A percentile compares a stretch with the other conserved stretches of the same genome.
These are phyloP conservation scores for Ampelocalamus luodianensis DNA, from an alignment of 176 grass and related monocot genomes.

Conservation along the genomic window DNA sequence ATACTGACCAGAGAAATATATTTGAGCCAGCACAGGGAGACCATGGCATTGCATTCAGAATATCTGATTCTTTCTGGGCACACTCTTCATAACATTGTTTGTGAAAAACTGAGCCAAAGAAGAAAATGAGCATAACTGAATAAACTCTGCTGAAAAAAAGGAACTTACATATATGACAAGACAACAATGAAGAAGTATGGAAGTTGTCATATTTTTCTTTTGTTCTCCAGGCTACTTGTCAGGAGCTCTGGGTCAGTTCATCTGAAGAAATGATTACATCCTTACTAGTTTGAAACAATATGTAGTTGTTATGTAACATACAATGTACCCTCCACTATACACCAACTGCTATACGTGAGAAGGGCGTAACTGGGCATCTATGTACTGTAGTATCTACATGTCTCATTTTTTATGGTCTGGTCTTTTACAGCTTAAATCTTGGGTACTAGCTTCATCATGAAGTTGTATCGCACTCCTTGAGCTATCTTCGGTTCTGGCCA, in stretches of 20 bases:
- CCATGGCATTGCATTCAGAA: background rate
- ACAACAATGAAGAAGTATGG: background rate
- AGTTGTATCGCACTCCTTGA: conserved; percentile 63
- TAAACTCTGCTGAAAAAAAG: background rate
- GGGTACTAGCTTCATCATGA: conserved; percentile 83
- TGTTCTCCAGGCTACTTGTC: conserved; percentile 4
- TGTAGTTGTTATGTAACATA: conserved; percentile 37
- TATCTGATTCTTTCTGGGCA: background rate
- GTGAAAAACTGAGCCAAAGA: background rate
- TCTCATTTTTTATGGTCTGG: background rate
- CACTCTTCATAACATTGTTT: background rate
- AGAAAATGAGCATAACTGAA: background rate
- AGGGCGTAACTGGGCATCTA: background rate
- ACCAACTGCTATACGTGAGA: conserved; percentile 26
- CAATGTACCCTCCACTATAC: conserved; percentile 42
- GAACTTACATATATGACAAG: background rate
- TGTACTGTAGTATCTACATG: conserved; percentile 33
- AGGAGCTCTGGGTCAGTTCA: conserved; percentile 22
- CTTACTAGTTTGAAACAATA: conserved; percentile 24
- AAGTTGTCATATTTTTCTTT: background rate
- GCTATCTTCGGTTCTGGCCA: conserved; percentile 74
- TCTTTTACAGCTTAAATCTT: conserved; percentile 30
- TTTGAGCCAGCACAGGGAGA: background rate
- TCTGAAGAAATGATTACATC: conserved; percentile 5
- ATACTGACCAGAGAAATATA: background rate